Conservation (phyloP, 768 basidiomycete genomes). For the Mycena pura region DNA sequence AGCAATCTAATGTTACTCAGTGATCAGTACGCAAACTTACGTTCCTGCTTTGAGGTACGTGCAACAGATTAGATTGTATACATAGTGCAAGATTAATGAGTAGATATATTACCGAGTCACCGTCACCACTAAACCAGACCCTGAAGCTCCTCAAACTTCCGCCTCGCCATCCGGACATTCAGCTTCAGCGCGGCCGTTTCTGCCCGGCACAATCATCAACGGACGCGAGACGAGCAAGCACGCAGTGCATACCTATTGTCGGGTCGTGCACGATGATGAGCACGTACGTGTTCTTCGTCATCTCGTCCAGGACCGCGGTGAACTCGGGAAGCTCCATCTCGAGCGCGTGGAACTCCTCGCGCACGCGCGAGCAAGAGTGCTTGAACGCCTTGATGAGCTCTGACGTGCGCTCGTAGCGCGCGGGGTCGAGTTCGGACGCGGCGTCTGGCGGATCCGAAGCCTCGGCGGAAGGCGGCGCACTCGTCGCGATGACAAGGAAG, state of each 20-base stretch:
- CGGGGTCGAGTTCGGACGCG: slow-evolving; percentile 59
- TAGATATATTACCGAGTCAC: not conserved
- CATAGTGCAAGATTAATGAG: slow-evolving; percentile 6
- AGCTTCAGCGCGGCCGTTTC: slow-evolving; percentile 88
- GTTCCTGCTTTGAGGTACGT: too few species aligned
- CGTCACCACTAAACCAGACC: slow-evolving; percentile 40
- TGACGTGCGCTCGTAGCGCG: slow-evolving; percentile 85
- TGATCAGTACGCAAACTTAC: not conserved
- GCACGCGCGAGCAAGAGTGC: slow-evolving; percentile 83
- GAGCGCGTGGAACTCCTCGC: slow-evolving; percentile 84
- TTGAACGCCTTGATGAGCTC: slow-evolving; percentile 97
- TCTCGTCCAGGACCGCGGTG: slow-evolving; percentile 88
- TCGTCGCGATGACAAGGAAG: slow-evolving; percentile 95
- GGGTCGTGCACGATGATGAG: slow-evolving; percentile 90
- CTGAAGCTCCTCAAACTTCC: slow-evolving; percentile 91
- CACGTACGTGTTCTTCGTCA: slow-evolving; percentile 94
- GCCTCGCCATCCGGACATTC: slow-evolving; percentile 85
- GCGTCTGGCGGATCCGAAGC: slow-evolving; percentile 34
- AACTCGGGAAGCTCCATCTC: slow-evolving; percentile 88
- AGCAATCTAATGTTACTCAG: too few species aligned
- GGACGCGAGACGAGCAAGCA: not conserved
- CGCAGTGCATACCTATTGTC: slow-evolving; percentile 69
- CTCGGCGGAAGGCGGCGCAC: slow-evolving; percentile 51
- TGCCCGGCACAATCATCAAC: slow-evolving; percentile 39
- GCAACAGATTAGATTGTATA: slow-evolving; percentile 9